Evolutionary conservation across 2,329 filamentous ascomycete genomes (phyloP).

Genomic region (Raffaelea arxii): DNA sequence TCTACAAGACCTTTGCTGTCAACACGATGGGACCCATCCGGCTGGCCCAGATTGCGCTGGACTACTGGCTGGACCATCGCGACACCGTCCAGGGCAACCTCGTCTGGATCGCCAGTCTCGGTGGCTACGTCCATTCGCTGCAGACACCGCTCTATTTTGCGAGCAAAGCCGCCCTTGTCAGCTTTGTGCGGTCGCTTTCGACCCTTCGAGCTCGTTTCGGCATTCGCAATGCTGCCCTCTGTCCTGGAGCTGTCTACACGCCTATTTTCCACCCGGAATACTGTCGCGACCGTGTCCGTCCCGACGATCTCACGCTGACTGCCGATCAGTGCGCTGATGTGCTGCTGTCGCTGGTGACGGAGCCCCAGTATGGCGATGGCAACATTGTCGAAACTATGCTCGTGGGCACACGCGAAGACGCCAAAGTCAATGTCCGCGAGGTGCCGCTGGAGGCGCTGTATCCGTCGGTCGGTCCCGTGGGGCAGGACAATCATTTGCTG

Average conservation of each 20-base stretch:
- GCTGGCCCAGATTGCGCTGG: slow-evolving; percentile 28
- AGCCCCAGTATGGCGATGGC: slow-evolving; percentile 12
- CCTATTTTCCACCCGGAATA: slow-evolving; percentile 7
- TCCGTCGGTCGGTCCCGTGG: not conserved
- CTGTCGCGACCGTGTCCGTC: slow-evolving; percentile 6
- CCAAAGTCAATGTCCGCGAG: slow-evolving; percentile 8
- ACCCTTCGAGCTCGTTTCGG: slow-evolving; percentile 21
- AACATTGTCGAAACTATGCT: slow-evolving; percentile 10
- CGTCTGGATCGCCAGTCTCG: slow-evolving; percentile 27
- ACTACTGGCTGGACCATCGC: slow-evolving; percentile 19
- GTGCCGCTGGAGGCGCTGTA: slow-evolving; percentile 8
- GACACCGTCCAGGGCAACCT: slow-evolving; percentile 12
- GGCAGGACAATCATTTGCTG: not conserved
- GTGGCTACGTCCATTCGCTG: slow-evolving; percentile 24
- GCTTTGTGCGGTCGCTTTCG: slow-evolving; percentile 29
- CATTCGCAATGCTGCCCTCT: slow-evolving; percentile 17
- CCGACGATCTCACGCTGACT: slow-evolving; percentile 8
- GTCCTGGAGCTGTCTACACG: slow-evolving; percentile 1
- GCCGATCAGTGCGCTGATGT: slow-evolving; percentile 3
- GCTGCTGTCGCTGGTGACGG: slow-evolving; percentile 5
- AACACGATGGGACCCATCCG: slow-evolving; percentile 32
- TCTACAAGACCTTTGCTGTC: slow-evolving; percentile 27
- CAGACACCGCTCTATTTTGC: slow-evolving; percentile 28
- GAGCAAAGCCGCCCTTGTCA: slow-evolving; percentile 27
- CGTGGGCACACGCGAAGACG: slow-evolving; percentile 6